Percentiles rank a stretch among this genome's conserved stretches.
Conservation (phyloP, 352 stramenopile genomes). For the Phytopythium delawarense region DNA sequence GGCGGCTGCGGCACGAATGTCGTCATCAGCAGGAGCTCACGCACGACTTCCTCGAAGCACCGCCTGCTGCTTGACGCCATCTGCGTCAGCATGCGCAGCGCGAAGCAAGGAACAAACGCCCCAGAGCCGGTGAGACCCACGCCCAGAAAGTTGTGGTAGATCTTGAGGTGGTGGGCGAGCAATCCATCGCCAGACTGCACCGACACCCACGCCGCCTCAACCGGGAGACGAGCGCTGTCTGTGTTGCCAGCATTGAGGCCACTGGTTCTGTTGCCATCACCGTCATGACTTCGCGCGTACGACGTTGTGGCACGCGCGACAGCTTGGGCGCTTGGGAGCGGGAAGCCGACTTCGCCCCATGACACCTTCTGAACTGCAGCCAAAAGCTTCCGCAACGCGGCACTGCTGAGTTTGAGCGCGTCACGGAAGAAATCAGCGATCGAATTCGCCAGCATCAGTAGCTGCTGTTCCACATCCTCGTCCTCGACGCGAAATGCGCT, state of each 20-base stretch:
- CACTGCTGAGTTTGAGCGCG: slow-evolving; percentile 61
- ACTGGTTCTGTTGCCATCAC: not conserved
- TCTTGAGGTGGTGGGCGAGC: slow-evolving; percentile 63
- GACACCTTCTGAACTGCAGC: slow-evolving; percentile 60
- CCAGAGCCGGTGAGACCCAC: slow-evolving; percentile 56
- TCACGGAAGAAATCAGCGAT: slow-evolving; percentile 83
- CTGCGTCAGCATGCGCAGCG: slow-evolving; percentile 79
- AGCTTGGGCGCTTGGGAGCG: slow-evolving; percentile 19
- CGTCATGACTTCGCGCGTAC: slow-evolving; percentile 5
- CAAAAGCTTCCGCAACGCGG: slow-evolving; percentile 51
- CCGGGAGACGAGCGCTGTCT: not conserved
- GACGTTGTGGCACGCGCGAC: not conserved
- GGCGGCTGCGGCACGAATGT: slow-evolving; percentile 45
- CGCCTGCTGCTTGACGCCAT: slow-evolving; percentile 63
- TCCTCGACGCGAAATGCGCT: slow-evolving; percentile 72
- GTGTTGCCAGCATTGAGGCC: not conserved
- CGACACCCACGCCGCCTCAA: slow-evolving; percentile 11
- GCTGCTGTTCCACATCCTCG: slow-evolving; percentile 84
- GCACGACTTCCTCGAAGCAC: slow-evolving; percentile 74
- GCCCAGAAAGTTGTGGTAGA: slow-evolving; percentile 79
- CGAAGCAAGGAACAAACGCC: slow-evolving; percentile 66
- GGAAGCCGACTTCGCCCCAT: slow-evolving; percentile 65
- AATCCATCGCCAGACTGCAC: slow-evolving; percentile 33
- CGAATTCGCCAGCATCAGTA: slow-evolving; percentile 82
- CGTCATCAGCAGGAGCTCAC: slow-evolving; percentile 68